Base-by-base conservation (phyloP, 257 asterid genomes). In the Schizonepeta tenuifolia region DNA sequence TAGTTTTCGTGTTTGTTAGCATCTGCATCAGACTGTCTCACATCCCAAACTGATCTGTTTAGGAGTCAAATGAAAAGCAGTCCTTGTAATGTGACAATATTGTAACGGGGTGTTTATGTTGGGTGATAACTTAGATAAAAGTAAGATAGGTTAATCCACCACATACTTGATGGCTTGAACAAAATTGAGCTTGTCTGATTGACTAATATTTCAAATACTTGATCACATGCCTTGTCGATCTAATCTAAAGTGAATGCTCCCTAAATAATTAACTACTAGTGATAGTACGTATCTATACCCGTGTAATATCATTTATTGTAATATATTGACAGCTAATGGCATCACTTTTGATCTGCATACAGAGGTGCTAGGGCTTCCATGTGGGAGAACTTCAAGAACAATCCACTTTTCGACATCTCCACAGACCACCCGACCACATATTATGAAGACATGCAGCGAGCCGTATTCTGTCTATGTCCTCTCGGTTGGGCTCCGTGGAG, bases 401-500 rank as follows among this genome's bases (percentile, higher is more conserved):
- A 91, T 62, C 96, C 95, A 49, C 89, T 87, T 24, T 91, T 91
- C 28, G 96, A 91, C 83, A 89, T 91, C 74, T 89, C 96, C 12
- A 89, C 95, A 0, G 95, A 91, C 74, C 96, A 87, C 74, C 96
- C 96, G 59, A 72, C 88, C 5, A 89, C 96, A 38, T 91, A 91
- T 68, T 89, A 91, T 26, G 95, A 87, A 78, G 97, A 91, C 67
- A 91, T 91, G 95, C 97, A 89, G 70, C 83, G 96, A 1, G 87
- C 95, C 20, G 68, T 89, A 67, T 91, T 91, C 83, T 91, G 97
- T 69, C 78, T 91, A 72, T 91, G 97, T 69, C 97, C 97, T 9
- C 87, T 91, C 4, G 97, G 97, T 6, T 91, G 97, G 96, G 95
- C 97, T 9, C 96, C 96, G 3, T 91, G 97, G 96, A 89, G 97